Conservation (phyloP, 352 stramenopile species). For the Globisporangium perplexum region DNA sequence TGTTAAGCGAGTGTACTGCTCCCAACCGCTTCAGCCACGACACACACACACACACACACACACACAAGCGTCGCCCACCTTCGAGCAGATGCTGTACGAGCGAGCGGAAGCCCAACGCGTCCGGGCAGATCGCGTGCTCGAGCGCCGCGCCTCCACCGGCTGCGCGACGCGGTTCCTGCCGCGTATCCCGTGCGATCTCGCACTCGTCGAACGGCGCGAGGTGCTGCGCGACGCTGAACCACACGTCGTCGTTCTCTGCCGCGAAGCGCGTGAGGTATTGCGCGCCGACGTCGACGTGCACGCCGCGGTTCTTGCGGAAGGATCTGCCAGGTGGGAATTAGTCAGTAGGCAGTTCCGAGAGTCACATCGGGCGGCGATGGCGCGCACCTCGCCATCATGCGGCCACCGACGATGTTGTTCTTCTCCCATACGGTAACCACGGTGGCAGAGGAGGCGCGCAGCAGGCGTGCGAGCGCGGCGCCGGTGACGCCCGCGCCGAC, state of each 20-base stretch:
- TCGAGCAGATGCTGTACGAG: slow-evolving; percentile 50
- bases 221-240: slow-evolving; percentile 22
- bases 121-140: slow-evolving; percentile 33
- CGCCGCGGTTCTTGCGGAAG: slow-evolving; percentile 45
- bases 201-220: slow-evolving; percentile 41
- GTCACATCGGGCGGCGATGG: too few relatives aligned
- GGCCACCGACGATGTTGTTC: slow-evolving; percentile 57
- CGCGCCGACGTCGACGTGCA: slow-evolving; percentile 62
- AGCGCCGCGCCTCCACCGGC: slow-evolving; percentile 10
- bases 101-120: slow-evolving; percentile 42
- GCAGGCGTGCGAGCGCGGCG: slow-evolving; percentile 38
- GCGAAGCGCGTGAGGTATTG: slow-evolving; percentile 63
- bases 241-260: slow-evolving; percentile 43
- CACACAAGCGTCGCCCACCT: slow-evolving; percentile 8
- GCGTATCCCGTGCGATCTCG: slow-evolving; percentile 43
- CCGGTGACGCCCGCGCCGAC: slow-evolving; percentile 61
- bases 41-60: too few relatives aligned
- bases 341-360: too few relatives aligned
- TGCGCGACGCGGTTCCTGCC: slow-evolving; percentile 16
- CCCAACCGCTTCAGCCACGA: neutral
- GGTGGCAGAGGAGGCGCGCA: slow-evolving; percentile 45
- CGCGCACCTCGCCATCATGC: slow-evolving; percentile 55
- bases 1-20: neutral
- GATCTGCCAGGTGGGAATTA: slow-evolving; percentile 16
- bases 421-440: slow-evolving; percentile 46